These are phyloP conservation scores for Diaporthe ampelina DNA, from an alignment of 2,329 filamentous ascomycete species.

Conservation along the genomic window DNA sequence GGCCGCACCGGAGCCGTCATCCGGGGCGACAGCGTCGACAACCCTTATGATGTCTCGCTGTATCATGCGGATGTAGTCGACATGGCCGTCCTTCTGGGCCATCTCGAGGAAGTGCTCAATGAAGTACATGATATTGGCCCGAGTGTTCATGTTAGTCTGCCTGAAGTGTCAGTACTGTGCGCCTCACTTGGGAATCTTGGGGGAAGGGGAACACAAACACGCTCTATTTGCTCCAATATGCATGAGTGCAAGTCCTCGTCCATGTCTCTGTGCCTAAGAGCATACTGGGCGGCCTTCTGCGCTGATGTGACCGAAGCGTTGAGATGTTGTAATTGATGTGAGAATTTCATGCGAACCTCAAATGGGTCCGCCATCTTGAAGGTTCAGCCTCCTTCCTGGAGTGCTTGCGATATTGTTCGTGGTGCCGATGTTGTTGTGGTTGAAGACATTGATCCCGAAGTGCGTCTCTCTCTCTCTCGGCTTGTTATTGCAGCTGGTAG, in stretches of 20 bases:
- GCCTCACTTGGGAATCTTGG: not conserved
- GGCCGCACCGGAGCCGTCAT: slow-evolving; percentile 87
- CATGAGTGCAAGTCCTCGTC: slow-evolving; percentile 98
- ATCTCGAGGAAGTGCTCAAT: slow-evolving; percentile 94
- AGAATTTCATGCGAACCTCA: slow-evolving; percentile 98
- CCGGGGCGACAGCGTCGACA: slow-evolving; percentile 91
- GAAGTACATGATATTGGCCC: slow-evolving; percentile 99
- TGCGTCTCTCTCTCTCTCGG: not conserved
- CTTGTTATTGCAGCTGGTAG: not conserved
- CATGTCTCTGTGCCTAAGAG: slow-evolving; percentile 92
- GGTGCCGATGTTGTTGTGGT: not conserved
- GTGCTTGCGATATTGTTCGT: not conserved
- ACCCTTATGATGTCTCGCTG: slow-evolving; percentile 92
- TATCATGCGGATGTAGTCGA: slow-evolving; percentile 92
- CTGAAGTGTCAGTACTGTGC: slow-evolving; percentile 38
- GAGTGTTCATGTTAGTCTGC: slow-evolving; percentile 93
- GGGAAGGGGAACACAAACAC: slow-evolving; percentile 62
- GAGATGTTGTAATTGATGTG: slow-evolving; percentile 87
- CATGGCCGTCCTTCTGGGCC: slow-evolving; percentile 80
- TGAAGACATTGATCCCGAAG: not conserved
- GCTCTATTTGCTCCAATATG: slow-evolving; percentile 94
- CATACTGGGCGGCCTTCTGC: slow-evolving; percentile 94
- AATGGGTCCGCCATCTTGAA: slow-evolving; percentile 82
- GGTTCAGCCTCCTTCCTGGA: not conserved
- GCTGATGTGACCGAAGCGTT: slow-evolving; percentile 91